Base-by-base conservation (phyloP, 768 basidiomycete genomes). In the Tricholomella constricta region DNA sequence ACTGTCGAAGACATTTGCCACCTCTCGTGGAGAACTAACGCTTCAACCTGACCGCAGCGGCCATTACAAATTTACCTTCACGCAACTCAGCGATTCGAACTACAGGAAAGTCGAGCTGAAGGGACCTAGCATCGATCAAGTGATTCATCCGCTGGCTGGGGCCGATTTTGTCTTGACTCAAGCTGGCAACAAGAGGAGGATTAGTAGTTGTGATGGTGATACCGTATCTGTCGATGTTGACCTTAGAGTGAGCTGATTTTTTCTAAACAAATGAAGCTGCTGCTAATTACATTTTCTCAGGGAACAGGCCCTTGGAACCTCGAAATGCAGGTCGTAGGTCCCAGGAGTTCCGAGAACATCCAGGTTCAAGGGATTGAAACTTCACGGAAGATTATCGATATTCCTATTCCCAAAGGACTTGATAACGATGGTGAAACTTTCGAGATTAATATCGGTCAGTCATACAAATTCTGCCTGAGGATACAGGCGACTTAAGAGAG, bases 261-360 rank as follows among this genome's bases (percentile, higher is more conserved):
- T 3, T 46, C 10, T 17, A 1, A 43, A 49, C 19, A 45, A 12
- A n/a, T 19, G 9, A 40, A 20, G 36, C 23, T 47, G 43, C 8
- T 47, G 35, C 17, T 45, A n/a, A 17, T 29, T 3, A 48, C 14
- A 4, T 10, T 27, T 17, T 6, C 17, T 12, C 46, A 94, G 89
- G 97, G 97, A 44, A 89, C 86, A 4, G 84, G 90, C 4, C 96
- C 97, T 2, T 96, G 95, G 89, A 90, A 83, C 61, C 65, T 98
- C 25, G 89, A 90, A 42, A 73, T 95, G 20, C 89, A 93, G 61
- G 74, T 93, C 11, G 87, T 91, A 34, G 89, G 89, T 5, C 85
- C 88, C 4, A 81, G 80, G 48, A 79, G 76, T 31, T 81, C 88
- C 1, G 85, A 90, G 55, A 78, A 74, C 10, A 55, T 90, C 15